These are phyloP conservation scores for Crataegus laevigata DNA, from an alignment of 306 rosid genomes.

Conservation along the genomic window DNA sequence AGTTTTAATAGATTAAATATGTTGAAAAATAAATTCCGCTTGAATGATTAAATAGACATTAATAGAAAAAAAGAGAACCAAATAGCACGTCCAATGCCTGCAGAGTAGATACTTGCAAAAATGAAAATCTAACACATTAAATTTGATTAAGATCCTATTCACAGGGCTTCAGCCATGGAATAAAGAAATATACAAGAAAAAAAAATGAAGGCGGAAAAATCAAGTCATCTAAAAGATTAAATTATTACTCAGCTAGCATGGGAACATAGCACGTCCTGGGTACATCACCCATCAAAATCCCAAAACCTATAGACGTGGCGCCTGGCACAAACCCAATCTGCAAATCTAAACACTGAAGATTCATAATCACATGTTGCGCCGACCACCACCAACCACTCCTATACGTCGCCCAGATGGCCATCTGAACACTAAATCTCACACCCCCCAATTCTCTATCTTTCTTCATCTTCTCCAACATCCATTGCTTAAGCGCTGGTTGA, in stretches of 20 bases:
- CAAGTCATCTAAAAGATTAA: too few relatives aligned
- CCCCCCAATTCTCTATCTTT: background rate
- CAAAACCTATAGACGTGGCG: background rate
- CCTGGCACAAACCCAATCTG: background rate
- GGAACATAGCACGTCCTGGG: conserved; percentile 7
- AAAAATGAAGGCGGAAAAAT: too few relatives aligned
- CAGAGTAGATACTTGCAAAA: too few relatives aligned
- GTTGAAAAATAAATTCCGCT: too few relatives aligned
- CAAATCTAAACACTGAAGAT: conserved; percentile 1
- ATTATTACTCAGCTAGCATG: background rate
- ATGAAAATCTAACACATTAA: too few relatives aligned
- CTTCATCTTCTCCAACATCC: background rate
- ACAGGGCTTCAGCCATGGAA: too few relatives aligned
- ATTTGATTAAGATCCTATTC: too few relatives aligned
- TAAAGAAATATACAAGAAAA: too few relatives aligned
- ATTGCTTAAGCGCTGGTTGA: conserved; percentile 2
- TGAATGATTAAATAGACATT: too few relatives aligned
- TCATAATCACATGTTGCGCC: background rate
- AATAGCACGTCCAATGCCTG: too few relatives aligned
- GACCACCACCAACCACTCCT: background rate
- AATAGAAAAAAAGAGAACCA: too few relatives aligned
- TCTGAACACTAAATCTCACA: background rate
- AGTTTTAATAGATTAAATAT: too few relatives aligned
- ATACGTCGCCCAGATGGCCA: conserved; percentile 1
- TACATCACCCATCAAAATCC: background rate